Base-by-base conservation (phyloP, 208 protist species). In the Crithidia mellificae region DNA sequence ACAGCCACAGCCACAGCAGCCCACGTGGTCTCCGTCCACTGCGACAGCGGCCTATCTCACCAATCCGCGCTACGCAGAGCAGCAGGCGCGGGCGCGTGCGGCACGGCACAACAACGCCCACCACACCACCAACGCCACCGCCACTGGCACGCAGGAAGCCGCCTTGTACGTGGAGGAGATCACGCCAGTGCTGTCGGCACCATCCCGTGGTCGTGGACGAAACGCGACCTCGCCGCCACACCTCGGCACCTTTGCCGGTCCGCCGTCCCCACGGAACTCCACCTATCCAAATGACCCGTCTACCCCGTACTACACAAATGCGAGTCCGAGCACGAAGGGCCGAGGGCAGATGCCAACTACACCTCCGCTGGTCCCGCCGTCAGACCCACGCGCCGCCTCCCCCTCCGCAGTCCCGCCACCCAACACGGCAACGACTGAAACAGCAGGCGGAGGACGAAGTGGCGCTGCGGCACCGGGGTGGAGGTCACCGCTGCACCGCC, bases 41-140 rank as follows among this genome's bases (percentile, higher is more conserved):
- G 34, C n/a, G 11, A 14, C 59, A 9, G 30, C 30, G 19, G 39
- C 59, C 3, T 65, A 65, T 32, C 15, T 65, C 32, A 32, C 59
- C 1, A 65, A 65, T 34, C 59, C 59, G 9, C 44, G 34, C 44
- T 65, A 65, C 34, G 46, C 29, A n/a, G 59, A 65, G 46, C 59
- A 65, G 46, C 59, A 53, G 20, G 44, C 59, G 17, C 25, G 24
- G 0, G 59, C 59, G 32, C 32, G n/a, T n/a, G n/a, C n/a, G n/a
- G n/a, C n/a, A n/a, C n/a, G n/a, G n/a, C n/a, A n/a, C n/a, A n/a
- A n/a, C n/a, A n/a, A n/a, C n/a, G n/a, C n/a, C n/a, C n/a, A n/a
- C n/a, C n/a, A 50, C 32, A 34, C 59, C 0, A 51, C 5, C 3
- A 17, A 29, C 11, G 15, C 0, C 1, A n/a, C 25, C 14, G 30